These are phyloP conservation scores for Tolypocladium inflatum DNA, from an alignment of 2,329 filamentous ascomycete species.

Conservation along the genomic window DNA sequence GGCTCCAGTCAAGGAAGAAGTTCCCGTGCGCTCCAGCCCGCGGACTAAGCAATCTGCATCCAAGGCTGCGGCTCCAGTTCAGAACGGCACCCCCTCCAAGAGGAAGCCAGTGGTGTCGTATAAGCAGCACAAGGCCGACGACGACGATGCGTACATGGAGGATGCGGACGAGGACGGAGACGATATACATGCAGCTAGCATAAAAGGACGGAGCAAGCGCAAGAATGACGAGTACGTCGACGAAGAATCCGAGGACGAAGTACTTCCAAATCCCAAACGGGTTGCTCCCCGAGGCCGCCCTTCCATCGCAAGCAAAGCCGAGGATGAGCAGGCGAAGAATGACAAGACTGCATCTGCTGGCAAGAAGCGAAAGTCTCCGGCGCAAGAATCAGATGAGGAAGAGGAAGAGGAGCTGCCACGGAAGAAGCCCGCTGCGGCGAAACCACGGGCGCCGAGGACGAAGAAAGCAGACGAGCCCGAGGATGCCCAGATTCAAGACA, in stretches of 20 bases:
- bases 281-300: slow-evolving; percentile 33
- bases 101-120: slow-evolving; percentile 32
- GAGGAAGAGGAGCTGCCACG: slow-evolving; percentile 47
- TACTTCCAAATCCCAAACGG: slow-evolving; percentile 50
- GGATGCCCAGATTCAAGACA: slow-evolving; percentile 63
- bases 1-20: slow-evolving; percentile 26
- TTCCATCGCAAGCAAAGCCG: slow-evolving; percentile 9
- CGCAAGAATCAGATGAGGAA: slow-evolving; percentile 42
- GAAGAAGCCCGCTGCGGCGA: slow-evolving; percentile 50
- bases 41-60: slow-evolving; percentile 31
- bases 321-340: slow-evolving; percentile 17
- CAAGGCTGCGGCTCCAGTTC: slow-evolving; percentile 15
- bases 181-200: slow-evolving; percentile 76
- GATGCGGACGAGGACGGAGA: slow-evolving; percentile 61
- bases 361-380: slow-evolving; percentile 51
- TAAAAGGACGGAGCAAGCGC: slow-evolving; percentile 53
- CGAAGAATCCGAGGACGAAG: slow-evolving; percentile 64
- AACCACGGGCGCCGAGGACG: slow-evolving; percentile 45
- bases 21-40: slow-evolving; percentile 43
- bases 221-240: slow-evolving; percentile 69
- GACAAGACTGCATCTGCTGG: slow-evolving; percentile 19
- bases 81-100: slow-evolving; percentile 24
- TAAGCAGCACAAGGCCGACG: slow-evolving; percentile 30
- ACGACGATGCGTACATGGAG: slow-evolving; percentile 51
- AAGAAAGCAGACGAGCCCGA: slow-evolving; percentile 61